Base-by-base conservation (phyloP, 768 basidiomycete genomes). In the Lentinula sp. region DNA sequence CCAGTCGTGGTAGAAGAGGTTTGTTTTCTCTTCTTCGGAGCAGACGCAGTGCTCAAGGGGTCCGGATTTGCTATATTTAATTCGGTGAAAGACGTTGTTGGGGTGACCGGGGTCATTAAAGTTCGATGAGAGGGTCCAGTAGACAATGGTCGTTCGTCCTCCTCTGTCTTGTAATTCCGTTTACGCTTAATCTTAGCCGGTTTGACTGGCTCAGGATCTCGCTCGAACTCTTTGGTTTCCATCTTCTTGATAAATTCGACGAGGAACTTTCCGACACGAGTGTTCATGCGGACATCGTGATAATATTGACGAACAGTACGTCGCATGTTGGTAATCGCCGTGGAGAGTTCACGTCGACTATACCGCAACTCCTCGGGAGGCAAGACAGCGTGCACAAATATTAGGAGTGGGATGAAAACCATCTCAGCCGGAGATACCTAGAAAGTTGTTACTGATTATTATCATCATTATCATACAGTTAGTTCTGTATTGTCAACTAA, bases 341-440 rank as follows among this genome's bases (percentile, higher is more conserved):
- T 21, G 23, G 16, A 18, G n/a, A 59, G 48, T 13, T 59, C 45
- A 6, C 23, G 31, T 8, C 16, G 48, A 59, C 2, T 35, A 13
- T 42, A 42, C 8, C 18, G 45, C 10, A 18, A 48, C 32, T 40
- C 57, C 10, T 37, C 31, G 13, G 39, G 34, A 16, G 59, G 58
- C 39, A 45, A 48, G 31, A 59, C 46, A 7, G 45, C 57, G 21
- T 59, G 57, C 31, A 50, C 42, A n/a, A 48, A 59, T 16, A 59
- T 59, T 1, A 59, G 46, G 28, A 59, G 45, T n/a, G 57, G 45
- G 23, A 59, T 59, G 32, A 48, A 59, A 4, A 59, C 34, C 57
- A 59, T 59, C 28, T 59, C 57, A n/a, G 37, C 23, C 9, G 57
- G 57, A 37, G 57, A 46, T 1, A 59, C 57, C 57, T 59, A 13